Conservation (phyloP, 202 grass and related monocot genomes). For the Zoysia matrella region DNA sequence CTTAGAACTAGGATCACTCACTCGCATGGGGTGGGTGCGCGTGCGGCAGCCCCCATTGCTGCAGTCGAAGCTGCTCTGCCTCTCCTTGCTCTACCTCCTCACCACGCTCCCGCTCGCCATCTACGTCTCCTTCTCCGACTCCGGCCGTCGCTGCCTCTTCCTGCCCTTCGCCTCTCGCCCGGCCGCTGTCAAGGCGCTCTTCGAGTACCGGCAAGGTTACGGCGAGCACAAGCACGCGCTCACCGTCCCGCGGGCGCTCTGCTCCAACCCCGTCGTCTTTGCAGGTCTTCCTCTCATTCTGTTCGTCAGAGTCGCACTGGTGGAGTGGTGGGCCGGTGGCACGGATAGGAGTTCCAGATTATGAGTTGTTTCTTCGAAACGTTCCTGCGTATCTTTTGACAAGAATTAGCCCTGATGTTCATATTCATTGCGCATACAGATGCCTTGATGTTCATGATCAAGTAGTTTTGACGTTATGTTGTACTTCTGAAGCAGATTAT, state of each 20-base stretch:
- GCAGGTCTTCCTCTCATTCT: constrained; percentile 46
- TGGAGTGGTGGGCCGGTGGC: too few relatives aligned
- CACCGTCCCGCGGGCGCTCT: constrained; percentile 52
- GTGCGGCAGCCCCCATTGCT: constrained; percentile 58
- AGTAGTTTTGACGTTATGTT: not conserved
- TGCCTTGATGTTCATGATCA: too few relatives aligned
- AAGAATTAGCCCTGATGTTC: too few relatives aligned
- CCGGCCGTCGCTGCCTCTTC: constrained; percentile 35
- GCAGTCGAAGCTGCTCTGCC: constrained; percentile 89
- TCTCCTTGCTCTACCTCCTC: constrained; percentile 92
- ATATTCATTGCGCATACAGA: too few relatives aligned
- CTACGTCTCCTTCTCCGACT: constrained; percentile 88
- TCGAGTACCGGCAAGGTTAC: constrained; percentile 67
- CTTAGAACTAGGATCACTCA: constrained; percentile 7
- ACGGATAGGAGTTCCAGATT: too few relatives aligned
- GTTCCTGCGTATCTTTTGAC: too few relatives aligned
- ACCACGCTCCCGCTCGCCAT: constrained; percentile 89
- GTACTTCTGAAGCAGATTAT: constrained; percentile 58
- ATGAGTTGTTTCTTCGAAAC: too few relatives aligned
- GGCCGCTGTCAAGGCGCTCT: constrained; percentile 34
- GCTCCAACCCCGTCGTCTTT: constrained; percentile 73
- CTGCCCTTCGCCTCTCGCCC: not conserved
- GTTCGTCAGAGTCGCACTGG: not conserved
- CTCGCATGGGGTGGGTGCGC: constrained; percentile 57
- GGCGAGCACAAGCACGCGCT: constrained; percentile 82